Evolutionary conservation across 305 asterid genomes (phyloP).

Genomic region (Lippia alba): DNA sequence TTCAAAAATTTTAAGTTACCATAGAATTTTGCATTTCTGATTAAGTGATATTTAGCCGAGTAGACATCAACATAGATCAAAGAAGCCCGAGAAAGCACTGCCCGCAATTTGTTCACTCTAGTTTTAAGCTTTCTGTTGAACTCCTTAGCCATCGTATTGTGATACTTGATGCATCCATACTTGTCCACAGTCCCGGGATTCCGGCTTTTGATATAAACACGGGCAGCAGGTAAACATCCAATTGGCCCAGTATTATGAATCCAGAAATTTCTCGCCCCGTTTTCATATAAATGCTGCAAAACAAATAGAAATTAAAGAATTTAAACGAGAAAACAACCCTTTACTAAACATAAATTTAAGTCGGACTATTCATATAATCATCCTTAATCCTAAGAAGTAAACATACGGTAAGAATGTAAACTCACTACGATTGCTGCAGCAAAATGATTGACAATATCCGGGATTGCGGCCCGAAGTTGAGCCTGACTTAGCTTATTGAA

Average conservation of each 20-base stretch:
- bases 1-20: constrained; percentile 37
- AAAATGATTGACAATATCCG: constrained; percentile 45
- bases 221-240: constrained; percentile 62
- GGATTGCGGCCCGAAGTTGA: constrained; percentile 42
- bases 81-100: constrained; percentile 53
- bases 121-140: constrained; percentile 59
- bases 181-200: constrained; percentile 48
- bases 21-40: constrained; percentile 53
- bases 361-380: not conserved
- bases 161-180: constrained; percentile 56
- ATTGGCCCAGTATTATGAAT: constrained; percentile 72
- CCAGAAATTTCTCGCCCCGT: constrained; percentile 64
- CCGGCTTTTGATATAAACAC: constrained; percentile 36
- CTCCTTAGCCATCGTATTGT: constrained; percentile 50
- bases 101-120: constrained; percentile 38
- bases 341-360: no score
- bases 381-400: not conserved
- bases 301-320: not conserved
- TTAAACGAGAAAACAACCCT: no score
- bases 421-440: constrained; percentile 45
- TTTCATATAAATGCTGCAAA: constrained; percentile 44
- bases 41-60: constrained; percentile 61
- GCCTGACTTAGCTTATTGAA: constrained; percentile 37
- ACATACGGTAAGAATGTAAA: not conserved
- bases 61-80: constrained; percentile 59